Evolutionary conservation across 2,329 filamentous ascomycete genomes (phyloP), one percentile per base, ranked within the genome.

Genomic region (Monosporascus sp.): DNA sequence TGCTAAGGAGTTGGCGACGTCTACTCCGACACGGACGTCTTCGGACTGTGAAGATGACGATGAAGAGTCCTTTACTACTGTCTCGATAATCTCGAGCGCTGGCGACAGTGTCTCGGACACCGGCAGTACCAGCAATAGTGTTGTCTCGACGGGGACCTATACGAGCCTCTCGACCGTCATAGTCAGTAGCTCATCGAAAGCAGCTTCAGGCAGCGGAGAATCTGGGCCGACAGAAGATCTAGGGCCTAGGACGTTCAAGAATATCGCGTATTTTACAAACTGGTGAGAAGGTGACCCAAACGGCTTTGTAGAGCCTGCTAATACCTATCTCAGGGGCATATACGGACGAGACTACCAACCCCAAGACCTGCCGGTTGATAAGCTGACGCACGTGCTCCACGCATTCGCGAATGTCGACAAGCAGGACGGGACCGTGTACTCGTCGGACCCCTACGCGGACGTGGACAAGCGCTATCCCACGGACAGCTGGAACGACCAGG

Each of bases 331-430:
- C 52, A 75, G 72, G 73, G 71, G 71, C 22, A 68, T 72, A 39
- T 70, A 72, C 37, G 67, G 67, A 63, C 52, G 82, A 39, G 78
- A 84, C 53, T 83, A 81, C 62, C 76, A 85, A 47, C 88, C 88
- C 0, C 78, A 87, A 59, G 78, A 88, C 56, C 74, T 95, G 7
- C 85, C 85, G 0, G 82, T 77, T 0, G 77, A 83, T 6, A 78
- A 87, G 49, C 74, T 94, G 37, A 93, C 88, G 0, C 89, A 93
- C 61, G 72, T 94, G 1, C 76, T 93, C 8, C 93, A 80, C 53
- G 73, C 77, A 0, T 81, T 82, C 59, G 74, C 72, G 22, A 70
- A 77, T 41, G 75, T 81, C 44, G 67, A 46, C 24, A 25, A 59
- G 6, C 49, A 62, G 1, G 72, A 78, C 44, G 78, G 78, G 11